Percentiles rank a stretch among this genome's conserved stretches.
Conservation (phyloP, 2,329 filamentous ascomycete genomes). For the Claviceps capensis region DNA sequence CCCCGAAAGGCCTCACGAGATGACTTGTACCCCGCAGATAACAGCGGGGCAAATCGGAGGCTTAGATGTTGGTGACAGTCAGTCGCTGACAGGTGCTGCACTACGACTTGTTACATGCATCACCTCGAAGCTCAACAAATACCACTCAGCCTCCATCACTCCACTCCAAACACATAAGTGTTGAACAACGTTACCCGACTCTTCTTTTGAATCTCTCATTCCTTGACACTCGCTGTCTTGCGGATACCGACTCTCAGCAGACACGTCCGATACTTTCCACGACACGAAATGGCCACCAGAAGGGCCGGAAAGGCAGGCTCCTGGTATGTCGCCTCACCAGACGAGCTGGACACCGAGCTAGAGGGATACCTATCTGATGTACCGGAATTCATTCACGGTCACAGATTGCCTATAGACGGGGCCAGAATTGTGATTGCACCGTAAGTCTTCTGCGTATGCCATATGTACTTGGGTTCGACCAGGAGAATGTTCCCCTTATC, state of each 20-base stretch:
- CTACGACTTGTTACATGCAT: no score
- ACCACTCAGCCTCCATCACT: no score
- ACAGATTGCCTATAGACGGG: constrained; percentile 50
- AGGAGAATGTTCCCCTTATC: neutral
- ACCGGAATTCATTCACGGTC: constrained; percentile 46
- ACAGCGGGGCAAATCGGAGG: neutral
- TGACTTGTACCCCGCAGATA: neutral
- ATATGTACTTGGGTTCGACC: neutral
- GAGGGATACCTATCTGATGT: constrained; percentile 63
- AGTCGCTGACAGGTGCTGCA: neutral
- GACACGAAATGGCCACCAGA: constrained; percentile 2
- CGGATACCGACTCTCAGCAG: no score
- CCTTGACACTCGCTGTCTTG: neutral
- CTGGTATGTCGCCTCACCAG: constrained; percentile 63
- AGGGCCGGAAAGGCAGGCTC: constrained; percentile 55
- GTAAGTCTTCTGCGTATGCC: constrained; percentile 40
- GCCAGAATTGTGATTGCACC: constrained; percentile 85
- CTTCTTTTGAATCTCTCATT: neutral
- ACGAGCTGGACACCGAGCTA: constrained; percentile 53
- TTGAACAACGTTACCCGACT: neutral
- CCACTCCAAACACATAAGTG: no score
- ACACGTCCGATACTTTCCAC: no score
- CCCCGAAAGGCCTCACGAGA: neutral
- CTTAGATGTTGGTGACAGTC: neutral
- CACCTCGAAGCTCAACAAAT: no score